Evolutionary conservation across 169 alveolate genomes (phyloP).

Genomic region (Eimeria praecox): DNA sequence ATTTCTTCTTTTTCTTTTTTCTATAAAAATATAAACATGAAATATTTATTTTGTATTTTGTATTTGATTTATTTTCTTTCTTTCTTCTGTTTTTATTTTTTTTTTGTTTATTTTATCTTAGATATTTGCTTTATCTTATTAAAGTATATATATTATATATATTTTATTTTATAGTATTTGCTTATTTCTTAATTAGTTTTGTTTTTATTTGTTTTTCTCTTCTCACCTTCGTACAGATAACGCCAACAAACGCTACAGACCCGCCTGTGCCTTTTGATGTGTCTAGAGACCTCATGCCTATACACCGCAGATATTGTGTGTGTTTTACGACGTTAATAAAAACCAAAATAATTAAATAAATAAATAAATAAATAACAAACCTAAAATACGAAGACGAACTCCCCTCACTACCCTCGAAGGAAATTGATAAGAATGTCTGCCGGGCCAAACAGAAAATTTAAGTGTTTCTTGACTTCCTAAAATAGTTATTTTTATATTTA

Average conservation of each 20-base stretch:
- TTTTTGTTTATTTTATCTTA: no score
- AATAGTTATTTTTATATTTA: no score
- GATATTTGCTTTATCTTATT: no score
- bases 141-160: no score
- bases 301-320: neutral
- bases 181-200: no score
- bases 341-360: neutral
- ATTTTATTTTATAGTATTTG: no score
- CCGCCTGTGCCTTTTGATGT: constrained; percentile 75
- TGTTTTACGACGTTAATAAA: neutral
- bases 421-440: constrained; percentile 62
- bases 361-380: neutral
- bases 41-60: neutral
- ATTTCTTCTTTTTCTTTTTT: neutral
- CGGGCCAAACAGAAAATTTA: constrained; percentile 10
- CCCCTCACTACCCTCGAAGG: constrained; percentile 8
- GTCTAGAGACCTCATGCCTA: constrained; percentile 24
- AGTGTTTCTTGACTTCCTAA: constrained; percentile 24
- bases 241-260: constrained; percentile 53
- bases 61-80: neutral
- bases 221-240: constrained; percentile 45
- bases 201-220: neutral
- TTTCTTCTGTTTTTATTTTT: no score
- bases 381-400: neutral
- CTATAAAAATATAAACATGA: neutral